Conservation (phyloP, 148 eudicot species). For the Dianthus caryophyllus region DNA sequence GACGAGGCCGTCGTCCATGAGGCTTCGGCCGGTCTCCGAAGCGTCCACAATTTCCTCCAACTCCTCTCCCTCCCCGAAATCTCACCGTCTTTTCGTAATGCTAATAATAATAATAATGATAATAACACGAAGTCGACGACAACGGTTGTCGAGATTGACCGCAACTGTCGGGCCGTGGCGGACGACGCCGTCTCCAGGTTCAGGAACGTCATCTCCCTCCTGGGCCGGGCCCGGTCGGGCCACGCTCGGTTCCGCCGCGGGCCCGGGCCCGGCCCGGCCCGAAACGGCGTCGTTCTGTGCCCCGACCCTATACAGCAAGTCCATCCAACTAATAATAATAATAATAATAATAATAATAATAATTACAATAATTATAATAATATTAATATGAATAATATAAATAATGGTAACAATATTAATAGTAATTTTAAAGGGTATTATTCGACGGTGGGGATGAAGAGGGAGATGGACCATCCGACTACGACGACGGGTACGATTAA, state of each 20-base stretch:
- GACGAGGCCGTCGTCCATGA: conserved; percentile 40
- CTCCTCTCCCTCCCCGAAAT: conserved; percentile 32
- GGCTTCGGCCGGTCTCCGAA: conserved; percentile 70
- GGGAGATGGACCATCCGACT: conserved; percentile 18
- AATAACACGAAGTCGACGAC: background rate
- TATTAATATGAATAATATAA: background rate
- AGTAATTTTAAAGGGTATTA: background rate
- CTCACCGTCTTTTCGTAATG: background rate
- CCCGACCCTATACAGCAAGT: conserved; percentile 79
- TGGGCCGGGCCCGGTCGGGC: conserved; percentile 63
- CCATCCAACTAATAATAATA: background rate
- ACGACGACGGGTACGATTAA: conserved; percentile 44
- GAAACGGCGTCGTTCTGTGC: conserved; percentile 35
- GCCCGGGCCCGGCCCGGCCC: conserved; percentile 11
- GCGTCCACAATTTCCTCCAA: conserved; percentile 59
- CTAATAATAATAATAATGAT: background rate
- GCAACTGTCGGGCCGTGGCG: conserved; percentile 51
- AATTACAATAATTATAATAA: too few relatives aligned
- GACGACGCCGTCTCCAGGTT: conserved; percentile 66
- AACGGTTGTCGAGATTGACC: conserved; percentile 16
- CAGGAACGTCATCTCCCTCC: conserved; percentile 68
- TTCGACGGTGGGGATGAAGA: background rate
- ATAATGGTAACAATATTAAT: background rate
- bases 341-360: background rate
- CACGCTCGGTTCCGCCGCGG: conserved; percentile 79